Percentiles rank a stretch among this genome's conserved stretches.
These are phyloP conservation scores for Penicillium frequentans DNA, from an alignment of 2,329 filamentous ascomycete species.

Conservation along the genomic window DNA sequence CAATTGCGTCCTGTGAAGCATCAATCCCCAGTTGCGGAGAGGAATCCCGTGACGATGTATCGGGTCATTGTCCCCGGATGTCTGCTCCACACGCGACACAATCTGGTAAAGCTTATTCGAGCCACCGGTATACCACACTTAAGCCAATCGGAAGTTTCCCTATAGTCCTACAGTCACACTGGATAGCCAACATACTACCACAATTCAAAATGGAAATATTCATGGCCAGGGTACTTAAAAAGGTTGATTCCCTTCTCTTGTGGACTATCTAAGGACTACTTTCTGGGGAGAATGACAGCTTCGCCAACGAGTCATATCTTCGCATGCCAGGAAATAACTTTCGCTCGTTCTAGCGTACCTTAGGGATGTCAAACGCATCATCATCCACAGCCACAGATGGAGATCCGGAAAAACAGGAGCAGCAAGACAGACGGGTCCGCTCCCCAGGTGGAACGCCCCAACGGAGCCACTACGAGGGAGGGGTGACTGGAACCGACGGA, in stretches of 20 bases:
- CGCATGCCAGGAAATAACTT: not conserved
- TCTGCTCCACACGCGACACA: conserved; percentile 21
- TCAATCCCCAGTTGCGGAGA: not conserved
- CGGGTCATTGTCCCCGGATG: conserved; percentile 25
- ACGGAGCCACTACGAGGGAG: conserved; percentile 6
- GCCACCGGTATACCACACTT: conserved; percentile 3
- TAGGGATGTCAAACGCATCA: conserved; percentile 13
- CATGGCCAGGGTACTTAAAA: not conserved
- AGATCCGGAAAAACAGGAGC: conserved; percentile 22
- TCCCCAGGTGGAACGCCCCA: conserved; percentile 13
- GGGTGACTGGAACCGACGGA: not conserved
- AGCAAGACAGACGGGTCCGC: conserved; percentile 6
- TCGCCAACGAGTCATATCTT: not conserved
- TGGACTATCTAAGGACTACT: not conserved
- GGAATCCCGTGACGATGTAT: conserved; percentile 13
- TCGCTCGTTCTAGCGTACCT: not conserved
- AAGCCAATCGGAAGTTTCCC: conserved; percentile 20
- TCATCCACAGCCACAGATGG: conserved; percentile 6
- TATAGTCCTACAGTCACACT: not conserved
- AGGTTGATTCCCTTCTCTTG: not conserved
- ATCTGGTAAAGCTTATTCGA: conserved; percentile 10
- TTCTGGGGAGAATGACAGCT: not conserved
- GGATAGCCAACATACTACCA: not conserved
- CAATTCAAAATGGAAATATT: not conserved
- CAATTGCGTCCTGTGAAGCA: conserved; percentile 1